phyloP scores from a whole-genome alignment of 768 basidiomycete genomes.

The Mycena pura region DNA sequence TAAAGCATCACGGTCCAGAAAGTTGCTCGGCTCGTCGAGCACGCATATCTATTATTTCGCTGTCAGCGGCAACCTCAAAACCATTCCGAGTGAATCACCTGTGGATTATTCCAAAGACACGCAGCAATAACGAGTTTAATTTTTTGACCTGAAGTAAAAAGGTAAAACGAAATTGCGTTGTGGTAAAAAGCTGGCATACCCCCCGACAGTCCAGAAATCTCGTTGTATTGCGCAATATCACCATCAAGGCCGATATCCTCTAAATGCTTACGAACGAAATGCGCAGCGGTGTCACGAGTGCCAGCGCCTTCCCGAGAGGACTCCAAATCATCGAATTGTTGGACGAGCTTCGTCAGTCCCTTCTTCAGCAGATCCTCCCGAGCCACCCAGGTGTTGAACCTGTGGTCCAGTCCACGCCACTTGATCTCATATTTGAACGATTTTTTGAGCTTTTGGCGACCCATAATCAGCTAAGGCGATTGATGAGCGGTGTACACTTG shows the following conservation, averaged over 20 bases:
- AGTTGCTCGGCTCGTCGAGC: slow-evolving; percentile 94
- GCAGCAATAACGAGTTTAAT: slow-evolving; percentile 96
- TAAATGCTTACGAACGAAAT: slow-evolving; percentile 87
- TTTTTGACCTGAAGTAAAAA: slow-evolving; percentile 72
- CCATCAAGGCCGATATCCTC: slow-evolving; percentile 97
- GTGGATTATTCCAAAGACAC: slow-evolving; percentile 95
- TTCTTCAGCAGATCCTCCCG: slow-evolving; percentile 86
- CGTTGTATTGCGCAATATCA: slow-evolving; percentile 98
- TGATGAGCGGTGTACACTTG: slow-evolving; percentile 10
- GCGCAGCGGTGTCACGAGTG: slow-evolving; percentile 80
- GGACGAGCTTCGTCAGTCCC: slow-evolving; percentile 88
- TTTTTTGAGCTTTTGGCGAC: slow-evolving; percentile 97
- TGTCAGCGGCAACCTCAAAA: not conserved
- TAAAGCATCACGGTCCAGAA: slow-evolving; percentile 94
- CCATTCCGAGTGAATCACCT: slow-evolving; percentile 49
- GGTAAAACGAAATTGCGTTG: slow-evolving; percentile 14
- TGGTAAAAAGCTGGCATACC: slow-evolving; percentile 54
- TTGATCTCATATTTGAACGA: slow-evolving; percentile 92
- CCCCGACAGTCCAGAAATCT: slow-evolving; percentile 92
- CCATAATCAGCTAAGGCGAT: slow-evolving; percentile 73
- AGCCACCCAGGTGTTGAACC: slow-evolving; percentile 90
- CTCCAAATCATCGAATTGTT: slow-evolving; percentile 96
- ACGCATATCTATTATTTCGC: slow-evolving; percentile 79
- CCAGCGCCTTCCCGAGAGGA: slow-evolving; percentile 96
- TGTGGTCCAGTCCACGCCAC: slow-evolving; percentile 84